Evolutionary conservation across 129 eudicot species (phyloP).

Genomic region (Saussurea involucrata): DNA sequence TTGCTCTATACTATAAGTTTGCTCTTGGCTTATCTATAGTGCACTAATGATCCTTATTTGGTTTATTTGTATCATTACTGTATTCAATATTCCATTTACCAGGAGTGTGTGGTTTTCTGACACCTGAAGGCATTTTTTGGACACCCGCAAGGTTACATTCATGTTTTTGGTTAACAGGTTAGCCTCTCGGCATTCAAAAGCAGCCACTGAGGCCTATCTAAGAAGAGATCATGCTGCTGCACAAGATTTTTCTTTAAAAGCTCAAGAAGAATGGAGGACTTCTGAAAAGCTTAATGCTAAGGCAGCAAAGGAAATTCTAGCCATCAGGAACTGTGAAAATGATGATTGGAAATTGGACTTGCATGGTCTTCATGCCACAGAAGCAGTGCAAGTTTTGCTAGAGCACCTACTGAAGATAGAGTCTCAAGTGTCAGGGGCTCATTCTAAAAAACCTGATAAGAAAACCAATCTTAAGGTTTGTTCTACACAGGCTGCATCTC

Average conservation of each 20-base stretch:
- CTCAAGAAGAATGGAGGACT: conserved; percentile 72
- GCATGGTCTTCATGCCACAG: conserved; percentile 87
- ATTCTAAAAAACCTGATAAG: conserved; percentile 9
- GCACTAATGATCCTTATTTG: background rate
- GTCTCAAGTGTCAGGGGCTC: conserved; percentile 23
- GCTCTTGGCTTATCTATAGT: background rate
- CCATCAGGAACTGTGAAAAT: conserved; percentile 52
- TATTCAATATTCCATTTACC: background rate
- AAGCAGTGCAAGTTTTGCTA: conserved; percentile 79
- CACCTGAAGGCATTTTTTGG: too few relatives aligned
- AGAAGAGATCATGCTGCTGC: conserved; percentile 80
- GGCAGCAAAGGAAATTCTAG: conserved; percentile 77
- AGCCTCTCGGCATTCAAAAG: conserved; percentile 78
- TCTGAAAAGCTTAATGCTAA: conserved; percentile 66
- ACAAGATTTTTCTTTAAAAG: conserved; percentile 53
- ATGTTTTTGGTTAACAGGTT: conserved; percentile 46
- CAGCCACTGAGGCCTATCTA: conserved; percentile 74
- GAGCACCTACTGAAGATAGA: conserved; percentile 63
- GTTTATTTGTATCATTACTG: background rate
- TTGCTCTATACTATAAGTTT: too few relatives aligned
- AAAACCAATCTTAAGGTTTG: conserved; percentile 12
- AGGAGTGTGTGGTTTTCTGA: background rate
- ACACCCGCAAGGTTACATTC: too few relatives aligned
- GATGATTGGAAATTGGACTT: conserved; percentile 86
- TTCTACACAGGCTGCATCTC: conserved; percentile 16